Base-by-base conservation (phyloP, 768 basidiomycete genomes). In the Hericium alpestre region DNA sequence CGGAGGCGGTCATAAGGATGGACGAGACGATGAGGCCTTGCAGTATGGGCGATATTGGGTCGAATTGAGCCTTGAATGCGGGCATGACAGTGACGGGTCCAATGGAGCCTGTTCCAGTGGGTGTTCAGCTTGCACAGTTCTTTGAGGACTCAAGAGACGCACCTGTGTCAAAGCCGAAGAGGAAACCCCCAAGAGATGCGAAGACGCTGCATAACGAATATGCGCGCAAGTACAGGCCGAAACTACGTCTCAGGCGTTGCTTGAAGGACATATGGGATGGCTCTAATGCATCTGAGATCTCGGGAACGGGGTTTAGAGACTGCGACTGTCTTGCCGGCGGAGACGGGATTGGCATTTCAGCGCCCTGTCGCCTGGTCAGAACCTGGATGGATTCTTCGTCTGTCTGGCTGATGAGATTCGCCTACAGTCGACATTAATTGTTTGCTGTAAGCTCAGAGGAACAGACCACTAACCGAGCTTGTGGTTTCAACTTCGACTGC, bases 71-170 rank as follows among this genome's bases (percentile, higher is more conserved):
- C 53, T 66, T 58, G 61, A 80, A 79, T 18, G 76, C 71, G 1
- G 68, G 58, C 79, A 79, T 80, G 38, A 74, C 71, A 2, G 71
- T 78, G 37, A 79, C 65, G 37, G 77, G 73, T 1, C 76, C 79
- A 18, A 77, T 74, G 9, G 66, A 64, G 25, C 63, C 65, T 60
- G 23, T 5, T 25, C 25, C n/a, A n/a, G n/a, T 15, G 7, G 23
- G 50, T 51, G 41, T 16, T 9, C n/a, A 46, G 9, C n/a, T 46
- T 43, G 20, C 20, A 46, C 18, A 46, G 25, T 51, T 4, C 10
- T 51, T 11, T 16, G 22, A n/a, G n/a, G 1, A 11, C 40, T 4
- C 16, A 5, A 4, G 40, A 22, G 15, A 56, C 38, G 25, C 62
- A 59, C 69, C 71, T 4, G 71, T 71, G 58, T 71, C 70, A 54